Base-by-base conservation (phyloP, 83 land plant species). In the Isoetes engelmannii region DNA sequence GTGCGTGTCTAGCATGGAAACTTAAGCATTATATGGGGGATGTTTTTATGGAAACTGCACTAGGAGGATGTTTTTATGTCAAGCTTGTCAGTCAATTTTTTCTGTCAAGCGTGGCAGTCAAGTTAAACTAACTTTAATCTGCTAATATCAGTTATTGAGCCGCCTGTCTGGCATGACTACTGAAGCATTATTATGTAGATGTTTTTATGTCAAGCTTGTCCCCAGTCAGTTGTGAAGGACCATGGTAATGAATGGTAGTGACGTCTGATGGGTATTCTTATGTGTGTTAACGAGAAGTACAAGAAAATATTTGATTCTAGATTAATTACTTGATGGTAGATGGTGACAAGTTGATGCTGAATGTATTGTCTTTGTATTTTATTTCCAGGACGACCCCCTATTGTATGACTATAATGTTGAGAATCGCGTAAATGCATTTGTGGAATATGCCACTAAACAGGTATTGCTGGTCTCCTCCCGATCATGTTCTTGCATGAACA, bases 321-420 rank as follows among this genome's bases (percentile, higher is more conserved):
- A 12, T 51, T 10, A 51, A 3, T 49, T 18, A n/a, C 49, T 28
- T 12, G 28, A 41, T 19, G 10, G n/a, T 41, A 56, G 45, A 13
- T 64, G 6, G 42, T 28, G 13, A 2, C 37, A 28, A 28, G 37
- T 28, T 28, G 37, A 28, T 28, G 37, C 37, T 28, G 37, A 28
- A 28, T 28, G 37, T 28, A 28, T 28, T 28, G 37, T 28, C 45
- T 65, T 41, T 48, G 43, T 4, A 37, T 48, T 47, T 21, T 28
- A 28, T 57, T 57, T 77, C 61, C 83, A 87, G 86, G 88, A 85
- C 71, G 75, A 83, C 73, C 70, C 61, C 42, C 67, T 63, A 43
- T 70, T 85, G 8, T 83, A 44, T 70, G 88, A 85, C 48, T 78
- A 82, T 75, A 85, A 85, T 73, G 86, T 87, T 59, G 62, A 83